Evolutionary conservation across 495 filamentous ascomycete species (phyloP), one percentile per base, ranked within the genome.

Genomic region (Rhypophila decipiens): DNA sequence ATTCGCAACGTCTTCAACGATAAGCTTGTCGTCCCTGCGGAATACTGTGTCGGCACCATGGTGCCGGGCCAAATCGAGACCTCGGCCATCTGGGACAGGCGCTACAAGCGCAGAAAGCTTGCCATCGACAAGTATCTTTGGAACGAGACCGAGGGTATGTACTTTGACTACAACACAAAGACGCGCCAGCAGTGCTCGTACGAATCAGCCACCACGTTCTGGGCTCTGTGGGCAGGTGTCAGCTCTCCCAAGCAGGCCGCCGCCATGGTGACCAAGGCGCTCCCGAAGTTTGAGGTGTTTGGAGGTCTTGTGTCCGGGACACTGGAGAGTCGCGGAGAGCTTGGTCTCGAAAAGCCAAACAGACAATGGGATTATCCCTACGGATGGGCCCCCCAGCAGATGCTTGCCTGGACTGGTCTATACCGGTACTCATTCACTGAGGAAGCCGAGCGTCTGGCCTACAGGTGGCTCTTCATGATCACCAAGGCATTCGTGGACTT

Each of bases 331-430:
- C 85, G 93, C 22, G 93, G 93, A 17, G 72, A 71, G 9, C 73
- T 96, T 46, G 81, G 83, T 12, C 58, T 95, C n/a, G 79, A 86
- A 53, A 76, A 88, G 11, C 93, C 93, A 2, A 96, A 95, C 56
- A 79, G 90, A 27, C 93, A 98, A 64, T 98, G 93, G 93, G 93
- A 98, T 63, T 98, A 90, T 61, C 93, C 93, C 1, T 95, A 89
- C 61, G 93, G 93, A 38, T 98, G 93, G 93, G 91, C 93, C 17
- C 93, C 93, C 9, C 93, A 98, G 74, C 93, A 98, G 71, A 96
- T 98, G 70, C 80, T 98, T 24, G 93, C 93, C 1, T 97, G 94
- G 93, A 88, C 84, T 0, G 94, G 88, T 5, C 73, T 98, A 24
- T 75, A 86, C 60, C 82, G 88, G 13, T 98, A 96, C 58, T 88